Conservation (phyloP, 257 asterid genomes). For the Phtheirospermum japonicum region DNA sequence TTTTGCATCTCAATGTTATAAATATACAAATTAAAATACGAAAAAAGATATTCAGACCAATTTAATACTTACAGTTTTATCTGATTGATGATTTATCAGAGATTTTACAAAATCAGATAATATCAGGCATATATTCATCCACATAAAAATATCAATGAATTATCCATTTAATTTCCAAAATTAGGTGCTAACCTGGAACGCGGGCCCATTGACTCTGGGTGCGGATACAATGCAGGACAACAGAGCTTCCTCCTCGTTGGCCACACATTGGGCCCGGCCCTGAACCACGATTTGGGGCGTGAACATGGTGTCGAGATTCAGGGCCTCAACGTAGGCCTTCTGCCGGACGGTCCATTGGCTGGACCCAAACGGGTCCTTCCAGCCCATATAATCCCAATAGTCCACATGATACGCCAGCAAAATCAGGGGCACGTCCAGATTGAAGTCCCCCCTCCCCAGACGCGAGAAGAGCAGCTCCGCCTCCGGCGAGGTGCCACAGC, state of each 20-base stretch:
- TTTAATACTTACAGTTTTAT: too few relatives aligned
- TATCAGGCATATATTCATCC: too few relatives aligned
- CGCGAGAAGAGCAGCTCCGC: constrained; percentile 87
- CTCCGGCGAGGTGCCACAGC: constrained; percentile 82
- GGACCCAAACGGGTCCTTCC: constrained; percentile 91
- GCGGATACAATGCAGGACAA: constrained; percentile 55
- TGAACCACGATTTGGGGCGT: constrained; percentile 85
- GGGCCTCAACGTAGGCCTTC: constrained; percentile 74
- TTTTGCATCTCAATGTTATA: too few relatives aligned
- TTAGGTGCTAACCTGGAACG: constrained; percentile 58
- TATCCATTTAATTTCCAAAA: too few relatives aligned
- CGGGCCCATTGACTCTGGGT: constrained; percentile 55
- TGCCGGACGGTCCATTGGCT: constrained; percentile 87
- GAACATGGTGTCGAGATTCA: constrained; percentile 63
- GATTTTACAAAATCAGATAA: too few relatives aligned
- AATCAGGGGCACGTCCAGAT: constrained; percentile 57
- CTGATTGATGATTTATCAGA: too few relatives aligned
- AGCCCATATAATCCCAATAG: constrained; percentile 87
- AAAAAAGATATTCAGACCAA: too few relatives aligned
- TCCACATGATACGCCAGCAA: constrained; percentile 82
- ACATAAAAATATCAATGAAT: not conserved
- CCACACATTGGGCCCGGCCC: constrained; percentile 66
- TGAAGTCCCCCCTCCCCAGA: constrained; percentile 84
- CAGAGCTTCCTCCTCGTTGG: constrained; percentile 49
- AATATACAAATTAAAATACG: too few relatives aligned